phyloP scores from a whole-genome alignment of 345 rosid species.

The Rhizophora mangle region DNA sequence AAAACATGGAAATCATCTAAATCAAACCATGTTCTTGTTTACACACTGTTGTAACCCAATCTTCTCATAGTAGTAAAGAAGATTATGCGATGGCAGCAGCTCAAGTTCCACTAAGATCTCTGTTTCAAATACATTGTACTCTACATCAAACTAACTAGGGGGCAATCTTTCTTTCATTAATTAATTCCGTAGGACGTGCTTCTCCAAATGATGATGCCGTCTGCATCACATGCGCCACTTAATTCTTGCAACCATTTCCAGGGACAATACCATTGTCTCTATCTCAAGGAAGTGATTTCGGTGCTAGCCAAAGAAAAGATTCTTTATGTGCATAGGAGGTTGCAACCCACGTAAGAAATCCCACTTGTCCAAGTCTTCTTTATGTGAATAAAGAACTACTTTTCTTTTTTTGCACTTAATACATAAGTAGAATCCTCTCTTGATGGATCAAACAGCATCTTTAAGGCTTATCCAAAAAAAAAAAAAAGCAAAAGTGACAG shows the following conservation, averaged over 20 bases:
- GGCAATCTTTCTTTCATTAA: conserved; percentile 1
- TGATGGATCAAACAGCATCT: too few relatives aligned
- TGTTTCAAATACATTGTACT: not conserved
- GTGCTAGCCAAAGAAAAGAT: not conserved
- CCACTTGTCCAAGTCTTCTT: too few relatives aligned
- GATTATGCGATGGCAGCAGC: not conserved
- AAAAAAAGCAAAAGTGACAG: too few relatives aligned
- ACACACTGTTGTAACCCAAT: too few relatives aligned
- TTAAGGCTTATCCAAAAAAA: too few relatives aligned
- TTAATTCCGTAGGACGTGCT: not conserved
- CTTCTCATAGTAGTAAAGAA: not conserved
- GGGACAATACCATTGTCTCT: conserved; percentile 8
- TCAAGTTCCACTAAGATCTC: not conserved
- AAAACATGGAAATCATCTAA: too few relatives aligned
- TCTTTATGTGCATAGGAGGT: not conserved
- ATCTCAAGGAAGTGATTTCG: not conserved
- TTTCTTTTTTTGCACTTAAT: too few relatives aligned
- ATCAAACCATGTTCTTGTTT: too few relatives aligned
- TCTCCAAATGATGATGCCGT: not conserved
- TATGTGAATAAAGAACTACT: too few relatives aligned
- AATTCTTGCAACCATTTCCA: conserved; percentile 6
- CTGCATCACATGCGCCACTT: conserved; percentile 11
- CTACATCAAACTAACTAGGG: not conserved
- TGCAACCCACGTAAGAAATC: conserved; percentile 5
- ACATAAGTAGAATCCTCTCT: too few relatives aligned